Percentiles rank a stretch among this genome's conserved stretches.
Conservation (phyloP, 306 rosid species). For the Crataegus laevigata region DNA sequence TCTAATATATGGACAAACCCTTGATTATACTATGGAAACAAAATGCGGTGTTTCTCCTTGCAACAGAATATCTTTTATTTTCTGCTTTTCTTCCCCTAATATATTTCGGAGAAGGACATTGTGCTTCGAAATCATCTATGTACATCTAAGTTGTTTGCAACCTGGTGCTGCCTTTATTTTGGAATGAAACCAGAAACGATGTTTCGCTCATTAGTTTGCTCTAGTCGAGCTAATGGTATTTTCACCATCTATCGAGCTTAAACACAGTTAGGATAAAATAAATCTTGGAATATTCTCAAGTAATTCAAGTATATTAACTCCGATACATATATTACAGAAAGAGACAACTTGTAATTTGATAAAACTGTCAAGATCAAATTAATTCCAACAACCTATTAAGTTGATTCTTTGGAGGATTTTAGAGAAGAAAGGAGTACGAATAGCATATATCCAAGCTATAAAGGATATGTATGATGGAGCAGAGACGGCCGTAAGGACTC, state of each 20-base stretch:
- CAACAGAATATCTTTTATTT: neutral
- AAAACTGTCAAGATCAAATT: neutral
- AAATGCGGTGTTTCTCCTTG: neutral
- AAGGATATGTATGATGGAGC: too few relatives aligned
- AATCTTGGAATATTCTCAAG: too few relatives aligned
- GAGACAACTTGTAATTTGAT: neutral
- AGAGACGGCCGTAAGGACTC: too few relatives aligned
- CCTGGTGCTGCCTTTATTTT: neutral
- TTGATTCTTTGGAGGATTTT: too few relatives aligned
- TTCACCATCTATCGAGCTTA: neutral
- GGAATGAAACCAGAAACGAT: neutral
- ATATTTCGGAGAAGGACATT: neutral
- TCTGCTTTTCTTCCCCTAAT: too few relatives aligned
- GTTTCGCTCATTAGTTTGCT: neutral
- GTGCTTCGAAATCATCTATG: neutral
- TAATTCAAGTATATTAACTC: neutral
- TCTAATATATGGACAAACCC: neutral
- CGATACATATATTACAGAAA: neutral
- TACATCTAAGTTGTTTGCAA: neutral
- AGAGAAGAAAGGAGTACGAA: too few relatives aligned
- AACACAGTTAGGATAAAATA: neutral
- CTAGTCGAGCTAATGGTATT: neutral
- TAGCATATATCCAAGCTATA: too few relatives aligned
- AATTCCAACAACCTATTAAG: neutral
- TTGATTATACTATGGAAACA: neutral